Evolutionary conservation across 352 stramenopile species (phyloP), one percentile per base, ranked within the genome.

Genomic region (Globisporangium apiculatum): DNA sequence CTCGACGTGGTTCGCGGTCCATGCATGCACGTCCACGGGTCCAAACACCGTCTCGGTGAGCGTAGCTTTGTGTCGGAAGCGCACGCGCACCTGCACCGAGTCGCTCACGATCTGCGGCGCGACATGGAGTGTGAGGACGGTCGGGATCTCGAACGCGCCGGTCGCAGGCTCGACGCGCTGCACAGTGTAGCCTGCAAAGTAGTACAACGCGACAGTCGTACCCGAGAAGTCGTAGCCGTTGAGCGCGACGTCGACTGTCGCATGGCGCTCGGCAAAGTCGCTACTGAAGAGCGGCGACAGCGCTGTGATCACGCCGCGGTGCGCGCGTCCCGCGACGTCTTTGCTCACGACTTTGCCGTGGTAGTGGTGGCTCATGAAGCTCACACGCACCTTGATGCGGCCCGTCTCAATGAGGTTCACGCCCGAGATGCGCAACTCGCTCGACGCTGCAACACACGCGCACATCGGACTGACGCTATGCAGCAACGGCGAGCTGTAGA

Each of bases 371-470:
- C 45, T 74, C 15, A 55, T 51, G 52, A 83, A 79, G 5, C 65
- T 65, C 37, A 87, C 78, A 5, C 79, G 77, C 0, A 91, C 73
- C 62, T 87, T 87, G 53, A 93, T 87, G 3, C 68, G 71, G 0
- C 83, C 76, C 5, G 83, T 93, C 55, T 93, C 83, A 48, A 93
- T 88, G 14, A 93, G 55, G 41, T 89, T 85, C 1, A 69, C 69
- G 6, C 80, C 83, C 17, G 68, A 78, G 43, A 93, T 84, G 7
- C 51, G 60, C 7, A 93, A 61, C 10, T 75, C 58, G 58, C 76
- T 89, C 0, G 72, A 65, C 14, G 79, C 62, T 5, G 66, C 68
- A 14, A 89, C 72, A 50, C 68, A 77, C 7, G 76, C 71, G 50
- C 74, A 91, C 4, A 86, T 48, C 1, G 83, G 83, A 59, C 79